These are phyloP conservation scores for Apiospora phragmitis DNA, from an alignment of 2,329 filamentous ascomycete genomes.

Conservation along the genomic window DNA sequence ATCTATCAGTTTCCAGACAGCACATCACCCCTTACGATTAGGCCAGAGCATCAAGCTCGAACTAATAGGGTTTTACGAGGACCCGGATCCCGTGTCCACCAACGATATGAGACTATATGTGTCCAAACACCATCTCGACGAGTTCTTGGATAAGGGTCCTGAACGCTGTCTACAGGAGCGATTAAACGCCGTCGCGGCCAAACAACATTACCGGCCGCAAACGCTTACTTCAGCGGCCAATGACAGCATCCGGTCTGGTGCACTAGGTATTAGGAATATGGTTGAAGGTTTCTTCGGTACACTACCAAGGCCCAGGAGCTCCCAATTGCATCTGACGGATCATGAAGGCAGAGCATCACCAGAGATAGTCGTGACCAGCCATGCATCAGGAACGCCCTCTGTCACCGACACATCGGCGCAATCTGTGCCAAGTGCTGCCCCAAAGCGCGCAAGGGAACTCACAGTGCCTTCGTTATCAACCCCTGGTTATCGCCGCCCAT, in stretches of 20 bases:
- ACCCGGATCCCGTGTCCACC: conserved; percentile 39
- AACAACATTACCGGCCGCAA: conserved; percentile 9
- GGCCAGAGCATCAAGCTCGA: conserved; percentile 58
- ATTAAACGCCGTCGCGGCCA: conserved; percentile 37
- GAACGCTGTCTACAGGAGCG: conserved; percentile 55
- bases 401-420: conserved; percentile 23
- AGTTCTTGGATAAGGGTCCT: conserved; percentile 57
- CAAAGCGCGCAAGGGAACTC: conserved; percentile 30
- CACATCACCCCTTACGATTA: conserved; percentile 48
- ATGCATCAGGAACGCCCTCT: conserved; percentile 30
- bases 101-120: conserved; percentile 51
- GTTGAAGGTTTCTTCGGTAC: conserved; percentile 27
- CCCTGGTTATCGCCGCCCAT: conserved; percentile 29
- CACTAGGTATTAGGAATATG: conserved; percentile 28
- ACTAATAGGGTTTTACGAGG: conserved; percentile 61
- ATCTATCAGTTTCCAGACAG: conserved; percentile 31
- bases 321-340: neutral
- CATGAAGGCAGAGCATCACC: conserved; percentile 24
- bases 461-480: conserved; percentile 33
- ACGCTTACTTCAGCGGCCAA: conserved; percentile 9
- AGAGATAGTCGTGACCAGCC: conserved; percentile 39
- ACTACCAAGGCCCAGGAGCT: conserved; percentile 18
- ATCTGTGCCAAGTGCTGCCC: conserved; percentile 17
- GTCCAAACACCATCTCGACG: conserved; percentile 48
- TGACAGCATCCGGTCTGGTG: neutral